Base-by-base conservation (phyloP, 768 basidiomycete genomes). In the Termitomyces sp. region DNA sequence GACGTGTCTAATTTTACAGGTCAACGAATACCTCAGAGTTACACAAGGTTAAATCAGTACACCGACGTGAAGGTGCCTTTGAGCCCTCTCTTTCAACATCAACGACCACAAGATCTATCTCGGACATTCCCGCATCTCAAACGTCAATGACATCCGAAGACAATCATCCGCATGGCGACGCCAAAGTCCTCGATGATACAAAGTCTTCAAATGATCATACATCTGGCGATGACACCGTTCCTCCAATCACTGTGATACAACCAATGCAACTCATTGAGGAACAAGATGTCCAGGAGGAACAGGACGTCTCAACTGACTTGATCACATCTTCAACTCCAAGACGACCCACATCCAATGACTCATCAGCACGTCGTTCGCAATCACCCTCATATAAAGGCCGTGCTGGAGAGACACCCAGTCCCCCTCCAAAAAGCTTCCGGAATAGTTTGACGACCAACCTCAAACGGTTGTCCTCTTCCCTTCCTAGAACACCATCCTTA, bases 401-500 rank as follows among this genome's bases (percentile, higher is more conserved):
- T 34, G 20, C 37, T 20, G 44, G 54, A 22, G 56, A 62, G 27
- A 70, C 70, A 3, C 80, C 80, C 12, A 80, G 78, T 62, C 78
- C 81, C 33, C 80, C 80, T 53, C 77, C 79, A 4, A 83, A 82
- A 67, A 77, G 76, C 62, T 73, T 81, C 53, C 72, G 78, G 59
- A 76, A 76, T 55, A 82, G 79, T 63, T 64, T 81, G 48, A 76
- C 79, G 27, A 76, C 69, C 18, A 74, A 73, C 52, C 62, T 83
- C 37, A 82, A 77, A 66, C 72, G 81, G 6, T 74, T 84, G 4
- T 63, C 61, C 56, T 81, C 81, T 9, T 77, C 88, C 4, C 74
- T 91, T 51, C 87, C 89, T 5, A 82, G 86, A 33, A 83, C 88
- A 7, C 87, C 88, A 6, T 89, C 88, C 27, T 60, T 78, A n/a